phyloP scores from a whole-genome alignment of 2,329 filamentous ascomycete species.

The Dactylellina drechsleri region DNA sequence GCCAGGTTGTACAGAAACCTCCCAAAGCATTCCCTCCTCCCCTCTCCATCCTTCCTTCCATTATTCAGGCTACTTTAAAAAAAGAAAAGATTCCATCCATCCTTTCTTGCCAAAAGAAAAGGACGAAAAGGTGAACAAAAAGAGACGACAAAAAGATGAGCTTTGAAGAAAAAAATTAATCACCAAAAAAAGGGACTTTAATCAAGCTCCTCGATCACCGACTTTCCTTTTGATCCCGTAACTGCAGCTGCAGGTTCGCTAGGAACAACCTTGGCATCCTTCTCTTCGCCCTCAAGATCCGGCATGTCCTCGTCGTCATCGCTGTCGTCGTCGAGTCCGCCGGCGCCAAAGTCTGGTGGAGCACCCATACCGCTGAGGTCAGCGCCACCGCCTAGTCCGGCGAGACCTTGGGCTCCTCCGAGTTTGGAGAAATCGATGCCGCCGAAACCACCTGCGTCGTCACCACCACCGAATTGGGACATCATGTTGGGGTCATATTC shows the following conservation, averaged over 20 bases:
- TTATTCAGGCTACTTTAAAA: too few species aligned
- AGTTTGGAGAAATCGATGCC: slow-evolving; percentile 96
- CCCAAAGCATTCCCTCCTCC: too few species aligned
- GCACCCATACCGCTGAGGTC: slow-evolving; percentile 61
- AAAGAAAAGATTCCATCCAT: too few species aligned
- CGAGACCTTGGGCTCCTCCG: slow-evolving; percentile 69
- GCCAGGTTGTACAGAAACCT: too few species aligned
- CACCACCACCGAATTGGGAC: slow-evolving; percentile 63
- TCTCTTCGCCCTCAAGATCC: slow-evolving; percentile 57
- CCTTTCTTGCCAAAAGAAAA: too few species aligned
- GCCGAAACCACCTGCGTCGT: slow-evolving; percentile 63
- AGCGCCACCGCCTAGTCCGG: slow-evolving; percentile 65
- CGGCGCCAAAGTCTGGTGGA: slow-evolving; percentile 12
- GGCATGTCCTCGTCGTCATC: slow-evolving; percentile 59
- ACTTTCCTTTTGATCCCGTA: slow-evolving; percentile 33
- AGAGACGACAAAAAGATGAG: neutral
- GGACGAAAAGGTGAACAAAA: too few species aligned
- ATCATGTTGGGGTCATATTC: slow-evolving; percentile 60
- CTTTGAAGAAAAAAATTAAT: neutral
- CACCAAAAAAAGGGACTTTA: slow-evolving; percentile 9
- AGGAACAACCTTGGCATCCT: slow-evolving; percentile 35
- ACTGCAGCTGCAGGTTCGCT: slow-evolving; percentile 27
- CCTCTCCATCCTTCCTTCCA: too few species aligned
- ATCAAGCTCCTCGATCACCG: slow-evolving; percentile 38
- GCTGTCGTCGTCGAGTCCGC: slow-evolving; percentile 54